phyloP scores from a whole-genome alignment of 768 basidiomycete genomes.

The Leccinum broughii region DNA sequence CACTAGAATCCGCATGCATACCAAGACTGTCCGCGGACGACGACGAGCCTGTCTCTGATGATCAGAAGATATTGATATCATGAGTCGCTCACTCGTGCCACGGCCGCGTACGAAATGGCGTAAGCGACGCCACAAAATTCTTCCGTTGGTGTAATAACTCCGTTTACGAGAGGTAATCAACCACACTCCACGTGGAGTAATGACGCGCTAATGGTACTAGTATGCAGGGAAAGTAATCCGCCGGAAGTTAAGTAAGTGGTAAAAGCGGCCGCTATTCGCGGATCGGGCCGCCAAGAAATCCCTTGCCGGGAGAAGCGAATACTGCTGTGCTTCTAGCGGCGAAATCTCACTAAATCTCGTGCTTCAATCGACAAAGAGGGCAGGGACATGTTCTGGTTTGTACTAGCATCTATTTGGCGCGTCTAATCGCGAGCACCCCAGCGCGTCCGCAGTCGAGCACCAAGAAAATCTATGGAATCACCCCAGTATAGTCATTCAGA shows the following conservation, averaged over 20 bases:
- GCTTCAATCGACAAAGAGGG: slow-evolving; percentile 17
- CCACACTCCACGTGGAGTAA: not conserved
- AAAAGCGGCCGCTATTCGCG: slow-evolving; percentile 3
- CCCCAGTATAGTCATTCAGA: not conserved
- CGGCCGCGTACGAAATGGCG: not conserved
- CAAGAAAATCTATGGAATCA: slow-evolving; percentile 1
- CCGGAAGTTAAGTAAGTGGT: not conserved
- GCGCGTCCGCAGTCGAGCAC: slow-evolving; percentile 5
- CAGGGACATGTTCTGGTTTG: not conserved
- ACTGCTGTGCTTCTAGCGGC: not conserved
- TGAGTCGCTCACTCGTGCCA: not conserved
- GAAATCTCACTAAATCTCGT: slow-evolving; percentile 1
- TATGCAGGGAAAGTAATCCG: not conserved
- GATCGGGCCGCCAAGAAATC: slow-evolving; percentile 23
- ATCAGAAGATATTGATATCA: not conserved
- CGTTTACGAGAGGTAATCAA: not conserved
- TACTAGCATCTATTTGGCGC: slow-evolving; percentile 4
- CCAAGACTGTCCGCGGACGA: slow-evolving; percentile 11
- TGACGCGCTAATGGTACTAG: not conserved
- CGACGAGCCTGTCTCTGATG: not conserved
- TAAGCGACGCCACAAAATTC: not conserved
- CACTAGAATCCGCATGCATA: not conserved
- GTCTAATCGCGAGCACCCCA: slow-evolving; percentile 1
- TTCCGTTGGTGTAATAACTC: slow-evolving; percentile 14
- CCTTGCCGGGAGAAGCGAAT: slow-evolving; percentile 2